Evolutionary conservation across 371 early-diverging fungal genomes (phyloP), one percentile per base, ranked within the genome.

Genomic region (Syncephalastrum contaminatum): DNA sequence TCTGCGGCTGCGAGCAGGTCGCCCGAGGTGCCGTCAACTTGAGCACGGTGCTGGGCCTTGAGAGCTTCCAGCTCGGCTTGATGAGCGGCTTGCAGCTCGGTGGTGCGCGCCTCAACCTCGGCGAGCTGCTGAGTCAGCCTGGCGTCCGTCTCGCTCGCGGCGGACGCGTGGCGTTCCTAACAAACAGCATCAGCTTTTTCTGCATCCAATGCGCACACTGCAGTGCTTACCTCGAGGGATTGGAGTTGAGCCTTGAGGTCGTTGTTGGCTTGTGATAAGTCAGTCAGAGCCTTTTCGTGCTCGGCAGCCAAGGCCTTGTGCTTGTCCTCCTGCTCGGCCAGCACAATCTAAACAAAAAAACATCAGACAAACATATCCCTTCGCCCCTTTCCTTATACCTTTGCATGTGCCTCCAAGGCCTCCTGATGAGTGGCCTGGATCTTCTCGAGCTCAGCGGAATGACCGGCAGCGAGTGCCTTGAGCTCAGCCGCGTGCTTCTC

Each of bases 401-500:
- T 48, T 0, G 18, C 8, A 14, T 16, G 21, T 27, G 20, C 22
- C 24, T 48, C 24, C 49, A 48, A 14, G n/a, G 16, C 49, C 24
- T 16, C 49, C 16, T n/a, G 10, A 15, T 19, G 36, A 30, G 36
- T 10, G 4, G 19, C 41, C 39, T 51, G 51, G 13, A 22, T 16
- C 10, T 51, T 36, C 18, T 51, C 51, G 18, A 51, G 4, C 39
- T 51, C 51, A 14, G 36, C 42, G 10, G 24, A 18, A 22, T 51
- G 51, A 19, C 41, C 19, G 36, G 53, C 53, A 7, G 43, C 13
- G 4, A 53, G 53, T 7, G 53, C 54, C 7, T 21, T 14, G 27
- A 59, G 43, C 39, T 59, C 53, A 10, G 30, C n/a, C 1, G 47
- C 49, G 36, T 59, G 59, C 14, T 43, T n/a, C 6, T 48, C 42